Evolutionary conservation across 768 basidiomycete genomes (phyloP), one percentile per base, ranked within the genome.

Genomic region (Russula sp.): DNA sequence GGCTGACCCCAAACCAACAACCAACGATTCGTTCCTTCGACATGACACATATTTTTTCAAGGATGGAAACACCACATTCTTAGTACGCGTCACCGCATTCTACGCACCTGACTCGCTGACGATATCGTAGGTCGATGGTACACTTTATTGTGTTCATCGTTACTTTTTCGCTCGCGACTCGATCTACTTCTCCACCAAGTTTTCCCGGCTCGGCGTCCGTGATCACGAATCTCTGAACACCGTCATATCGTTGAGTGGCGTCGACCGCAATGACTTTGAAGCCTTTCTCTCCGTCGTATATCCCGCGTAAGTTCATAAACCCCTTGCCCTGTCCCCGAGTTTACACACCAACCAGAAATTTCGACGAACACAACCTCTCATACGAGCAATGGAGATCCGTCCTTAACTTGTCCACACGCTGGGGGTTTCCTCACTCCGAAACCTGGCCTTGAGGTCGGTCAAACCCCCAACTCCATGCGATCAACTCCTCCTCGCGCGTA

Each of bases 301-400:
- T 40, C 67, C 69, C 10, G 10, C 26, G 69, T 69, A 30, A 59
- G 67, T 55, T 56, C 22, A 3, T 22, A 11, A 30, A 32, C 34
- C 46, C 26, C 8, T 10, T 34, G 5, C 58, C 24, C 34, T 16
- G 5, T 22, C 36, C 1, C 20, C 32, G 4, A 3, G 3, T 40
- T 30, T 30, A 36, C 18, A 2, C 20, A 1, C 13, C 7, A 24
- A 5, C 1, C 55, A 69, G 68, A 24, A 51, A 62, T 44, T 69
- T 67, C 26, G 54, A 69, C 3, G 57, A 50, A 11, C 51, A 53
- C 20, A 48, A 59, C 13, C 61, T 67, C 28, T 50, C 58, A 14
- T 71, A 64, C 22, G 70, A 70, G 20, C 69, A 71, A 30, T 75
- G 75, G 71, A 68, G 69, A 20, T 71, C 74, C 16, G 69, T 75